phyloP scores from a whole-genome alignment of 1,284 basidiomycete genomes.

The Testicularia cyperi region DNA sequence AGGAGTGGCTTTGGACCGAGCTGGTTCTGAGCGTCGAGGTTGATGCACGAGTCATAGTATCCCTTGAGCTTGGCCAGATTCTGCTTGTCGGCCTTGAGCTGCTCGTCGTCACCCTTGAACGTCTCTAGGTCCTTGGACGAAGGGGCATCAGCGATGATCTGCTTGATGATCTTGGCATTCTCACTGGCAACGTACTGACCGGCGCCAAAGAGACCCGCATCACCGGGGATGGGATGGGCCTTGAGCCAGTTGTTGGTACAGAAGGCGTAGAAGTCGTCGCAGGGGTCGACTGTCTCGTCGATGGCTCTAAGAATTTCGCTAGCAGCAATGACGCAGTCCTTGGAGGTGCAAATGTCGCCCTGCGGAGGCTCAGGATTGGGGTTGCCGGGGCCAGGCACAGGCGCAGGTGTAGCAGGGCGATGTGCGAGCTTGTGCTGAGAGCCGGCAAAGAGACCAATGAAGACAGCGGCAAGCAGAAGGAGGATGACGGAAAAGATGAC shows the following conservation, averaged over 20 bases:
- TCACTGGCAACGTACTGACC: conserved; percentile 33
- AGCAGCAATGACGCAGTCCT: conserved; percentile 80
- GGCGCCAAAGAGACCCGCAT: conserved; percentile 65
- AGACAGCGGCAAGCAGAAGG: conserved; percentile 77
- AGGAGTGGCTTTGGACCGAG: conserved; percentile 62
- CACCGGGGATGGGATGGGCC: conserved; percentile 43
- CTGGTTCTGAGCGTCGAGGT: conserved; percentile 66
- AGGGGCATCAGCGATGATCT: conserved; percentile 58
- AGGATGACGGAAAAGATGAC: conserved; percentile 74
- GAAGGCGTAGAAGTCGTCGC: conserved; percentile 92
- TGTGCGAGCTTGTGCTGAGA: conserved; percentile 62
- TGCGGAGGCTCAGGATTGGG: conserved; percentile 51
- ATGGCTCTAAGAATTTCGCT: conserved; percentile 78
- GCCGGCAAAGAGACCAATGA: conserved; percentile 77
- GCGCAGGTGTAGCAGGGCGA: conserved; percentile 33
- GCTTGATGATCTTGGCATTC: conserved; percentile 59
- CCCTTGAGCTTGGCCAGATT: conserved; percentile 77
- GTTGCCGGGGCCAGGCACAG: conserved; percentile 22
- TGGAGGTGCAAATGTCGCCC: conserved; percentile 68
- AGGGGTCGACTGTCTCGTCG: conserved; percentile 82
- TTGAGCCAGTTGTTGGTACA: conserved; percentile 62
- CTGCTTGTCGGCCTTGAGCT: conserved; percentile 65
- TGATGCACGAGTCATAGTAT: conserved; percentile 80
- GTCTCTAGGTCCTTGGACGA: conserved; percentile 58
- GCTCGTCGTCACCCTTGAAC: conserved; percentile 1